Evolutionary conservation across 1,139 yeast genomes (phyloP), one percentile per base, ranked within the genome.

Genomic region (Saccharomyces hybrid): DNA sequence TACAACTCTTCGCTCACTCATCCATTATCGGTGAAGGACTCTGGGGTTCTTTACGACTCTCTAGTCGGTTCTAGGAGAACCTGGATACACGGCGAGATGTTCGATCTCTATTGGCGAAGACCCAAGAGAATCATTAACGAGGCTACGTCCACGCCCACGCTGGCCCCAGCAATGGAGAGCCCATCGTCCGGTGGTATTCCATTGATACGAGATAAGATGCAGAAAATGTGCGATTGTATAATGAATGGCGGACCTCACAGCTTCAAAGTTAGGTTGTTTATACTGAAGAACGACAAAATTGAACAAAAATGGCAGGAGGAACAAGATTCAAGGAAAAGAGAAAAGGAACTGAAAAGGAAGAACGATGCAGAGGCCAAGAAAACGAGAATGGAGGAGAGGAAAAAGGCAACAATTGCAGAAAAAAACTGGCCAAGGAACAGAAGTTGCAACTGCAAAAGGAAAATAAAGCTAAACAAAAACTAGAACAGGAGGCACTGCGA

Each of bases 201-300:
- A 57, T 61, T 60, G n/a, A 70, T 72, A 6, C 76, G 95, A 61
- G 98, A 93, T 61, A 84, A 84, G 53, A 90, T 91, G 97, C 87
- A 89, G 56, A 89, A 89, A 66, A 73, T 93, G 56, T 82, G 95
- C 63, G 97, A 91, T 62, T 83, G 91, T 55, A 73, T 76, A 0
- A 71, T 90, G 73, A 75, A 77, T 4, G 76, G 87, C 42, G 98
- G 97, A 0, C 97, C 97, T 0, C 99, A 93, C 71, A 72, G 75
- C 0, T 88, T 88, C 68, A 90, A 85, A 48, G 79, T 86, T 5
- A 75, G 95, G 58, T 70, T 93, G 49, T 93, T 88, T 69, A 84
- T 90, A 27, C 82, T 90, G 52, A 88, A 88, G 63, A 96, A 89
- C 63, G 96, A 84, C 46, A 76, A 73, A 49, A 67, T 73, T 47